Percentiles rank a stretch among this genome's conserved stretches.
Evolutionary conservation across 2,329 filamentous ascomycete genomes (phyloP).

Genomic region (Madurella mycetomatis): DNA sequence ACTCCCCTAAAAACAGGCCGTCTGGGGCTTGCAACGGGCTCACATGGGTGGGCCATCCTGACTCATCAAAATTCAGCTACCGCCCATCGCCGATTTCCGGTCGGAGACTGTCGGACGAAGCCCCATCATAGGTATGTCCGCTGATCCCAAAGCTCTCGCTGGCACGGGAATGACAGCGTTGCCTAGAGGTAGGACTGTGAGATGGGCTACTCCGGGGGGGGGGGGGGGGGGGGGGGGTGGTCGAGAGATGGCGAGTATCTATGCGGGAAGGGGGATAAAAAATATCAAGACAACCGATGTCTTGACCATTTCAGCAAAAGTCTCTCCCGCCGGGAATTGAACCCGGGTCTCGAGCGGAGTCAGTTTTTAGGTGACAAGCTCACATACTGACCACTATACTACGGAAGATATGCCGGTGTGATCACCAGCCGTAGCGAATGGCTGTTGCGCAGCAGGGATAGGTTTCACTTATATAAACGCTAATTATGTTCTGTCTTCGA

Average conservation of each 20-base stretch:
- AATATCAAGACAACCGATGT: neutral
- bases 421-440: constrained; percentile 18
- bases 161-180: too few species aligned
- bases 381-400: constrained; percentile 23
- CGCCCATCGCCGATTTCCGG: constrained; percentile 17
- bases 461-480: too few species aligned
- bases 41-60: constrained; percentile 3
- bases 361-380: constrained; percentile 14
- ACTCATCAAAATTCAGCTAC: too few species aligned
- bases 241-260: too few species aligned
- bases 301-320: too few species aligned
- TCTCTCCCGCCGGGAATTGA: constrained; percentile 20
- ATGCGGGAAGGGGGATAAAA: neutral
- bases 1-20: neutral
- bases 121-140: too few species aligned
- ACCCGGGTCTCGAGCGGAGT: constrained; percentile 20
- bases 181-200: too few species aligned
- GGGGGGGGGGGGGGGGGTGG: too few species aligned
- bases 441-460: neutral
- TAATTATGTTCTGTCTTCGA: too few species aligned
- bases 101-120: neutral
- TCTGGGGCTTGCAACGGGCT: neutral
- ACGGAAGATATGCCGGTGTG: constrained; percentile 22
- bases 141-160: too few species aligned
- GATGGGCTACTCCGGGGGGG: too few species aligned